Percentiles rank a stretch among this genome's conserved stretches.
Evolutionary conservation across 495 filamentous ascomycete species (phyloP).

Genomic region (Podospora pseudocomata): DNA sequence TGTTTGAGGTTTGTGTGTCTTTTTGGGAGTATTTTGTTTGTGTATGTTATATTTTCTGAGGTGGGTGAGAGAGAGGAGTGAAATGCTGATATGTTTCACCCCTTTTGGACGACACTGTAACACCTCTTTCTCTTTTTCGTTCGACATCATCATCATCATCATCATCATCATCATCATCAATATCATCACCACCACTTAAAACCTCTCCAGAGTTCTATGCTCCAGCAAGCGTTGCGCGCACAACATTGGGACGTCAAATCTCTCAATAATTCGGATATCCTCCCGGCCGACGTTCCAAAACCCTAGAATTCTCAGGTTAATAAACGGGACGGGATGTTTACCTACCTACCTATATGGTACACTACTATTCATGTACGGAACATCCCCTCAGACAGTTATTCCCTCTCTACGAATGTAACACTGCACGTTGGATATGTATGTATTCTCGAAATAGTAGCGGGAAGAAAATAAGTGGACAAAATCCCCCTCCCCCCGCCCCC

Average conservation of each 20-base stretch:
- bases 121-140: constrained; percentile 4
- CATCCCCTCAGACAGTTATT: not conserved
- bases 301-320: not conserved
- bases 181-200: too few relatives aligned
- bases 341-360: not conserved
- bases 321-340: constrained; percentile 9
- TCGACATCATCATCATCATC: not conserved
- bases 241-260: not conserved
- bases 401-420: not conserved
- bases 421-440: not conserved
- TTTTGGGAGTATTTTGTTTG: too few relatives aligned
- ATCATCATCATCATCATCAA: not conserved
- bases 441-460: not conserved
- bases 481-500: not conserved
- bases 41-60: not conserved
- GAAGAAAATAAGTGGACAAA: not conserved
- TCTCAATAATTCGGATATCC: not conserved
- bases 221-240: not conserved
- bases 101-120: constrained; percentile 13
- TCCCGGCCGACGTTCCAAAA: not conserved
- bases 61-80: not conserved
- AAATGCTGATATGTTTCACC: not conserved
- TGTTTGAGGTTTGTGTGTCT: too few relatives aligned
- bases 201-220: not conserved
- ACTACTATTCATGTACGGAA: not conserved